A percentile compares a stretch with the other conserved stretches of the same genome.
These are phyloP conservation scores for Whalleya microplaca DNA, from an alignment of 2,329 filamentous ascomycete genomes.

Conservation along the genomic window DNA sequence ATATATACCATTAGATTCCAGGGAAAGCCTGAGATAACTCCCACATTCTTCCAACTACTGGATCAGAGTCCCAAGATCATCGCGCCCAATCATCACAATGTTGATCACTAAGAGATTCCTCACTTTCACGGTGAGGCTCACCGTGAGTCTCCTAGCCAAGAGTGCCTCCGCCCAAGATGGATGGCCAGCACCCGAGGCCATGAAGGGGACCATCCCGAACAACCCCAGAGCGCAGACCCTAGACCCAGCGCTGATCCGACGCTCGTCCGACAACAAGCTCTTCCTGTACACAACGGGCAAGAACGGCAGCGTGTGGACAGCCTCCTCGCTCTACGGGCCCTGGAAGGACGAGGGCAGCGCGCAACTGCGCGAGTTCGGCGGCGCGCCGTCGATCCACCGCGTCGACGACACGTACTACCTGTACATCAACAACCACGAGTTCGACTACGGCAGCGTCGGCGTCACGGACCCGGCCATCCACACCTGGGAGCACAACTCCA, in stretches of 20 bases:
- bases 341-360: slow-evolving; percentile 25
- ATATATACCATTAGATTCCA: not conserved
- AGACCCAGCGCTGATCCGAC: slow-evolving; percentile 27
- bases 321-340: slow-evolving; percentile 28
- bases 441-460: slow-evolving; percentile 22
- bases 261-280: slow-evolving; percentile 26
- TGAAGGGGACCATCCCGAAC: slow-evolving; percentile 29
- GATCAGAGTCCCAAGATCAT: not conserved
- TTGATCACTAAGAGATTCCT: slow-evolving; percentile 1
- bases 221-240: slow-evolving; percentile 26
- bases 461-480: slow-evolving; percentile 20
- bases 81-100: slow-evolving; percentile 1
- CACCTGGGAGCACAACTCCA: slow-evolving; percentile 20
- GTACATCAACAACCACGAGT: slow-evolving; percentile 30
- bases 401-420: slow-evolving; percentile 29
- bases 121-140: slow-evolving; percentile 1
- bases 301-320: slow-evolving; percentile 29
- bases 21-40: not conserved
- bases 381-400: slow-evolving; percentile 23
- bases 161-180: slow-evolving; percentile 5
- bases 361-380: slow-evolving; percentile 21
- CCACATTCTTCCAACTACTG: not conserved
- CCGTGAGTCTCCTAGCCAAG: slow-evolving; percentile 6
- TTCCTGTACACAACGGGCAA: slow-evolving; percentile 31
- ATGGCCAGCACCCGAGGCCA: slow-evolving; percentile 23